phyloP scores from a whole-genome alignment of 139 green algal species.

The Volvox reticuliferus region DNA sequence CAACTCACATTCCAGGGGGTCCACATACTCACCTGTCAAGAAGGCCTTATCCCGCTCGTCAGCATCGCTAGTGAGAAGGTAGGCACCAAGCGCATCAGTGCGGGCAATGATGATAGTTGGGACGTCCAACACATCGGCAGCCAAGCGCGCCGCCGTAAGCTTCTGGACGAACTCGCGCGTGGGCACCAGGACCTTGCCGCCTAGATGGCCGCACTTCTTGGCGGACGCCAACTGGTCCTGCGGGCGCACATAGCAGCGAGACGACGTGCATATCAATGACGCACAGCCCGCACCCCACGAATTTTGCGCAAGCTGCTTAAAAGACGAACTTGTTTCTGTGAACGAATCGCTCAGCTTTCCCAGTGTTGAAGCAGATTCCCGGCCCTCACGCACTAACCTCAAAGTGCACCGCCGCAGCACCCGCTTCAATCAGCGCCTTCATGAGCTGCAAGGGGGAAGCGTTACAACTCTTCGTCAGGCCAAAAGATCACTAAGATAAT shows the following conservation, averaged over 20 bases:
- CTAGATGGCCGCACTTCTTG: conserved; percentile 87
- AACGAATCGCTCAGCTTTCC: too few relatives aligned
- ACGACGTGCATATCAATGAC: too few relatives aligned
- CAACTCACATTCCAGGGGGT: too few relatives aligned
- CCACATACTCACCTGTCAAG: conserved; percentile 80
- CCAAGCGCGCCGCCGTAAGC: conserved; percentile 83
- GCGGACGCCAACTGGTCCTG: conserved; percentile 67
- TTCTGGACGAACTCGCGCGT: conserved; percentile 81
- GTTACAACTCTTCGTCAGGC: too few relatives aligned
- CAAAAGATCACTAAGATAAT: too few relatives aligned
- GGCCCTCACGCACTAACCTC: conserved; percentile 58
- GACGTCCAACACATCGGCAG: conserved; percentile 81
- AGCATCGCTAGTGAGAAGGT: conserved; percentile 88
- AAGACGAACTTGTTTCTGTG: too few relatives aligned
- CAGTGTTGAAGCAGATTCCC: too few relatives aligned
- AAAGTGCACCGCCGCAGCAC: conserved; percentile 87
- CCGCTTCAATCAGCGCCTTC: conserved; percentile 79
- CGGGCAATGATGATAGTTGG: conserved; percentile 86
- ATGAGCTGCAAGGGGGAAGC: conserved; percentile 46
- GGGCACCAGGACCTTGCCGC: conserved; percentile 83
- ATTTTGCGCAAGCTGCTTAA: too few relatives aligned
- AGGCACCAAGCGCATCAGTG: conserved; percentile 77
- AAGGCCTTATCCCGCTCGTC: conserved; percentile 86
- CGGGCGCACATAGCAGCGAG: too few relatives aligned
- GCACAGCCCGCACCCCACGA: too few relatives aligned